Evolutionary conservation across 371 early-diverging fungal species (phyloP), one percentile per base, ranked within the genome.

Genomic region (Mucor piriformis): DNA sequence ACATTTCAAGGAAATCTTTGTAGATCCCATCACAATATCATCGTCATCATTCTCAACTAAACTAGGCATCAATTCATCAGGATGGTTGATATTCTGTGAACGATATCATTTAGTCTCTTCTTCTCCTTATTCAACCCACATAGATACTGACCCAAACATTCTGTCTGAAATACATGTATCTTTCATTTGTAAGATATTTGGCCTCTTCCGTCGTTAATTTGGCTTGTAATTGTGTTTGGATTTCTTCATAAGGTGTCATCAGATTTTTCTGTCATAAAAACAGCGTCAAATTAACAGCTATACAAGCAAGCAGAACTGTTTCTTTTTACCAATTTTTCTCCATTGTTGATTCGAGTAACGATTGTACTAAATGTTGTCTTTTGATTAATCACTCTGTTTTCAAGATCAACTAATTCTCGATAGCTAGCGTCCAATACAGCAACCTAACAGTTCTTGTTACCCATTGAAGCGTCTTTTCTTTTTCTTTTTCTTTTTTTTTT

Each of bases 1-100:
- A 43, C 78, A 78, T 57, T 59, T 67, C 11, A 78, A 56, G 20
- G 74, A 72, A 25, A 66, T 54, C 47, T 67, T 72, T 0, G 73
- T 60, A 15, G 64, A 50, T 2, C 71, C 69, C 35, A 78, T 56
- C 3, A 74, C 63, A 50, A 78, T 61, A 56, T 78, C 78, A 37
- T 70, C 71, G 38, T 73, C 73, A 10, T 63, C 64, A 2, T 60
- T 51, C 1, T 13, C 52, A 18, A 18, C 35, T 48, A 64, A 57
- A 8, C 54, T 23, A 23, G 74, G 73, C 73, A 78, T 74, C 3
- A 23, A 47, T 44, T 69, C 69, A 37, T 74, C 65, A 0, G 71
- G 71, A 55, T 78, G 74, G 16, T 74, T 50, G 15, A 72, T 68
- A 47, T 63, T 68, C 77, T 77, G 54, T 12, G 2, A 18, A 25